phyloP scores from a whole-genome alignment of 176 grass and related monocot genomes.

The Triticum urartu region DNA sequence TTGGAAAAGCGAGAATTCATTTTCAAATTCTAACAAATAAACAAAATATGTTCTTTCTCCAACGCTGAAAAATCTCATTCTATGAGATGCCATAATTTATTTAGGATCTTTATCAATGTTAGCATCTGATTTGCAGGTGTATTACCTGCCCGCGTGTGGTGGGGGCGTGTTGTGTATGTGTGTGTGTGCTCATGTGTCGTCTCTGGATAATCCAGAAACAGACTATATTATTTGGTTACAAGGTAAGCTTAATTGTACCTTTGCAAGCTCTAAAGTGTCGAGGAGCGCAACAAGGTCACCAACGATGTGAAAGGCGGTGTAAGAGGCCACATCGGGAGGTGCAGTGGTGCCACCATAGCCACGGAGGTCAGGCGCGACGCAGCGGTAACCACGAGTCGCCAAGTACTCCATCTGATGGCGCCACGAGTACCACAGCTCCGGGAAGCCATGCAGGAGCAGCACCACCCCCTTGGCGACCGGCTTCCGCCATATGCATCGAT shows the following conservation, averaged over 20 bases:
- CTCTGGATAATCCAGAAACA: no score
- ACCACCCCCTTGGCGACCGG: slow-evolving; percentile 29
- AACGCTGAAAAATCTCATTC: no score
- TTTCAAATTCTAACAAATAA: no score
- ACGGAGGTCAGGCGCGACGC: slow-evolving; percentile 63
- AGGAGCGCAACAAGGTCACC: slow-evolving; percentile 66
- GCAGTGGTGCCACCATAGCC: slow-evolving; percentile 58
- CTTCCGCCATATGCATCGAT: slow-evolving; percentile 66
- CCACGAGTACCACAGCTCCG: slow-evolving; percentile 86
- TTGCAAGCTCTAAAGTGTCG: slow-evolving; percentile 33
- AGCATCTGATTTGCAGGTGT: no score
- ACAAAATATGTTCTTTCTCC: no score
- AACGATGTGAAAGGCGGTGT: slow-evolving; percentile 67
- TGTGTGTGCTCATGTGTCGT: no score
- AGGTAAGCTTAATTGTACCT: slow-evolving; percentile 24
- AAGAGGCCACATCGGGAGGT: slow-evolving; percentile 30
- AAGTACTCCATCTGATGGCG: slow-evolving; percentile 64
- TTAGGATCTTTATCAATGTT: no score
- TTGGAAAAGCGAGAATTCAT: no score
- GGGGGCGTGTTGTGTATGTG: no score
- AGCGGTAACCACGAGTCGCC: slow-evolving; percentile 42
- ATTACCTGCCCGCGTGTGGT: no score
- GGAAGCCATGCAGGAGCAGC: slow-evolving; percentile 70
- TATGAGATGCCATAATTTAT: no score
- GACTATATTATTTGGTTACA: no score